A percentile compares a stretch with the other conserved stretches of the same genome.
Evolutionary conservation across 805 yeast species (phyloP).

Genomic region (Wickerhamiella hasegawae): DNA sequence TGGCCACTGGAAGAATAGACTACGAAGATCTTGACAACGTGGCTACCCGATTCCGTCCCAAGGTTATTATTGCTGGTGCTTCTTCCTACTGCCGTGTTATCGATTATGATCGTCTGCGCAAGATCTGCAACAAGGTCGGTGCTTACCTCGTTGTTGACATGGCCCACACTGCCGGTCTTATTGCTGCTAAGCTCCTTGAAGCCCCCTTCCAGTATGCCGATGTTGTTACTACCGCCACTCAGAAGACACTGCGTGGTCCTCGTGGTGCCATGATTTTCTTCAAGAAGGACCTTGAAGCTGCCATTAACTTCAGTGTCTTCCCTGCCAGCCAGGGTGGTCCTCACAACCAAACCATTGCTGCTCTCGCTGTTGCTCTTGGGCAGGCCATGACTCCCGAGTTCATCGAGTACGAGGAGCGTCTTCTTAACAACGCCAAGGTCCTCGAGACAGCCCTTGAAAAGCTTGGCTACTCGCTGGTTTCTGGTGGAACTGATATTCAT

Average conservation of each 20-base stretch:
- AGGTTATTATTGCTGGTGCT: slow-evolving; percentile 93
- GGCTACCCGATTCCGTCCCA: slow-evolving; percentile 85
- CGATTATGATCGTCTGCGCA: slow-evolving; percentile 89
- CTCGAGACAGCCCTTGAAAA: slow-evolving; percentile 58
- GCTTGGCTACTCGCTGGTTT: slow-evolving; percentile 67
- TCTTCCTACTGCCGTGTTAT: slow-evolving; percentile 93
- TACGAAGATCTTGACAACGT: slow-evolving; percentile 86
- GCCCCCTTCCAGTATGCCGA: slow-evolving; percentile 96
- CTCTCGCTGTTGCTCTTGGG: slow-evolving; percentile 88
- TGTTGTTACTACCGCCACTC: slow-evolving; percentile 96
- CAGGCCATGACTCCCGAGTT: slow-evolving; percentile 87
- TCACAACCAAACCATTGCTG: slow-evolving; percentile 96
- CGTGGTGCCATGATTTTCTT: slow-evolving; percentile 99
- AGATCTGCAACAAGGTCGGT: slow-evolving; percentile 88
- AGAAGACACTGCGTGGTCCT: slow-evolving; percentile 96
- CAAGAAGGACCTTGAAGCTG: slow-evolving; percentile 88
- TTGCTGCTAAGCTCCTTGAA: slow-evolving; percentile 87
- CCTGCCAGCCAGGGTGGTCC: slow-evolving; percentile 99
- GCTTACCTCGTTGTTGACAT: slow-evolving; percentile 92
- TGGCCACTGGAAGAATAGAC: slow-evolving; percentile 85
- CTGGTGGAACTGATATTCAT: slow-evolving; percentile 95
- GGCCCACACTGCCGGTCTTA: slow-evolving; percentile 96
- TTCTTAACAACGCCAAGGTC: slow-evolving; percentile 69
- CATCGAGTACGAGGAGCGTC: slow-evolving; percentile 76
- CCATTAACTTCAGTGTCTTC: slow-evolving; percentile 94